phyloP scores from a whole-genome alignment of 2,329 filamentous ascomycete species.

The Fusarium cyanostomum region DNA sequence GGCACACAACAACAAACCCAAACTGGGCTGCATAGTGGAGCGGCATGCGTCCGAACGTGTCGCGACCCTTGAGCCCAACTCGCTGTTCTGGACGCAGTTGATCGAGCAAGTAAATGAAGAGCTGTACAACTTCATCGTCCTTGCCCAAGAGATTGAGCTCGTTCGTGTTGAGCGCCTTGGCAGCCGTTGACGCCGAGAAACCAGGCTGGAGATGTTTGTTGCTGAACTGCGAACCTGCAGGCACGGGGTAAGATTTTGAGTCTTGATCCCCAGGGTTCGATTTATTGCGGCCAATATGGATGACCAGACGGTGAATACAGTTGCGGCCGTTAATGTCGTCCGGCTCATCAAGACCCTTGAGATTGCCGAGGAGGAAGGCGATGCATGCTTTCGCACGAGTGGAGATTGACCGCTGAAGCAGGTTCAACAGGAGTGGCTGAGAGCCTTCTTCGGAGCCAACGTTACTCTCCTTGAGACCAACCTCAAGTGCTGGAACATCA shows the following conservation, averaged over 20 bases:
- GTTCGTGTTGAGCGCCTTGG: constrained; percentile 69
- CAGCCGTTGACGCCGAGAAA: constrained; percentile 69
- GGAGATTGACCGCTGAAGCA: constrained; percentile 81
- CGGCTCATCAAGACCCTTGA: constrained; percentile 80
- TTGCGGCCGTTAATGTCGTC: constrained; percentile 96
- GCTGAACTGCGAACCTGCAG: constrained; percentile 63
- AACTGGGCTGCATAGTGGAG: constrained; percentile 96
- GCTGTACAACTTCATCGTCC: constrained; percentile 78
- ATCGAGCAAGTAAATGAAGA: constrained; percentile 72
- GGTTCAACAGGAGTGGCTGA: constrained; percentile 78
- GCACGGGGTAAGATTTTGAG: constrained; percentile 61
- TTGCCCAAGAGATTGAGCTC: constrained; percentile 73
- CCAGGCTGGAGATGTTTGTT: constrained; percentile 84
- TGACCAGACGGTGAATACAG: constrained; percentile 90
- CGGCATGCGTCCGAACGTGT: constrained; percentile 84
- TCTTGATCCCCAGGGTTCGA: constrained; percentile 59
- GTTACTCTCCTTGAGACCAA: constrained; percentile 67
- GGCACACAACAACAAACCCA: constrained; percentile 89
- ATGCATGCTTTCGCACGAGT: constrained; percentile 75
- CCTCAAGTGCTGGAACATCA: constrained; percentile 65
- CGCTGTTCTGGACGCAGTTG: constrained; percentile 74
- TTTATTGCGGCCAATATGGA: constrained; percentile 86
- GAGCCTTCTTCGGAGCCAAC: constrained; percentile 52
- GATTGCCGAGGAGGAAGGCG: constrained; percentile 71
- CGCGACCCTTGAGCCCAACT: constrained; percentile 71